phyloP scores from a whole-genome alignment of 306 rosid species.

The Trichosanthes cucumerina region DNA sequence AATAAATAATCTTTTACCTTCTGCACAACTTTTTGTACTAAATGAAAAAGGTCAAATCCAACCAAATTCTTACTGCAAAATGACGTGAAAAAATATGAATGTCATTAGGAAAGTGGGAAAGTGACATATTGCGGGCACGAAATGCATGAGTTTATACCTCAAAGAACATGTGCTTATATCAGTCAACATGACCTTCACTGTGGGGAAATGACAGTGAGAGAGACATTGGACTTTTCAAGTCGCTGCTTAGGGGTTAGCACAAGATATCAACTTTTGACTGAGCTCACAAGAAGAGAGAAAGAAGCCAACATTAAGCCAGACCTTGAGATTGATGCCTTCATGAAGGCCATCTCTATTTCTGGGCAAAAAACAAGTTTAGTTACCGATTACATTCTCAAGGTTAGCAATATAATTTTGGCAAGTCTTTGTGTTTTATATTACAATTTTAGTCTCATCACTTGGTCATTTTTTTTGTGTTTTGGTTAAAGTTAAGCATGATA shows the following conservation, averaged over 20 bases:
- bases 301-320: constrained; percentile 65
- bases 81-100: background rate
- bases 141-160: constrained; percentile 51
- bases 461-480: background rate
- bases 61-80: background rate
- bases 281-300: constrained; percentile 65
- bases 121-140: constrained; percentile 73
- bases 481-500: too few species aligned
- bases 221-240: constrained; percentile 72
- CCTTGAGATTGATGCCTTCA: constrained; percentile 68
- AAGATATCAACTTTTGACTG: constrained; percentile 53
- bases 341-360: constrained; percentile 45
- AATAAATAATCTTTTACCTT: too few species aligned
- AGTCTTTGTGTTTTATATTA: background rate
- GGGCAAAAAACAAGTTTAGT: constrained; percentile 49
- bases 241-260: constrained; percentile 76
- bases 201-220: constrained; percentile 87
- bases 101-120: constrained; percentile 44
- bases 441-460: background rate
- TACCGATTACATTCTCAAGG: constrained; percentile 68
- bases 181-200: constrained; percentile 65
- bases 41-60: background rate
- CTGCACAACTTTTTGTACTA: background rate
- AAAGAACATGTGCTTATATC: constrained; percentile 71
- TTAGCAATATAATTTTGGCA: constrained; percentile 8